phyloP scores from a whole-genome alignment of 2,329 filamentous ascomycete species.

The Polychaeton citri region DNA sequence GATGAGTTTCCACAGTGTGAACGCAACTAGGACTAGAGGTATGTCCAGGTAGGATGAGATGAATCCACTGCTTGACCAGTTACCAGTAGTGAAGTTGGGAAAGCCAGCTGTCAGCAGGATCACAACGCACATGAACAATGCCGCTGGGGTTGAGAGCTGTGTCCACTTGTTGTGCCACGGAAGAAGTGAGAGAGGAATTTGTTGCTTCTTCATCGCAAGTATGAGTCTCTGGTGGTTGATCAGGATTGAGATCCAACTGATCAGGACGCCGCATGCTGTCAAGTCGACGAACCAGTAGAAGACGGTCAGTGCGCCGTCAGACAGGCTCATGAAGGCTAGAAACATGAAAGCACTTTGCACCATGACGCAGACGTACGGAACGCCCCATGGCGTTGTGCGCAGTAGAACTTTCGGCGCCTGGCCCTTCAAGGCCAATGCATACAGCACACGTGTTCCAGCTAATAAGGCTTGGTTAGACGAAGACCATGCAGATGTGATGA shows the following conservation, averaged over 20 bases:
- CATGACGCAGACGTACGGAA: conserved; percentile 39
- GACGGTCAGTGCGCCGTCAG: conserved; percentile 6
- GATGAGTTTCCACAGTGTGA: conserved; percentile 50
- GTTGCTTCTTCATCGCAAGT: conserved; percentile 16
- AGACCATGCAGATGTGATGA: conserved; percentile 51
- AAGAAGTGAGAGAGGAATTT: conserved; percentile 19
- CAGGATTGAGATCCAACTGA: conserved; percentile 18
- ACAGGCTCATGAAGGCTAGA: background rate
- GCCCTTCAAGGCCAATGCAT: conserved; percentile 45
- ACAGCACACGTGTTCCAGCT: conserved; percentile 38
- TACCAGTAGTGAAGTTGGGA: conserved; percentile 41
- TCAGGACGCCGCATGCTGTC: conserved; percentile 21
- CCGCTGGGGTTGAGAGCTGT: conserved; percentile 47
- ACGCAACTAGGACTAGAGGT: conserved; percentile 33
- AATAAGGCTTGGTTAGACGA: conserved; percentile 44
- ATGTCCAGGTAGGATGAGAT: conserved; percentile 28
- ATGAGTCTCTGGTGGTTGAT: conserved; percentile 8
- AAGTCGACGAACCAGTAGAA: conserved; percentile 24
- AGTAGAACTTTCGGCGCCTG: conserved; percentile 46
- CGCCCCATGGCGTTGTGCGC: conserved; percentile 27
- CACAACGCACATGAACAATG: conserved; percentile 37
- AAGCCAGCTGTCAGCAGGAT: conserved; percentile 54
- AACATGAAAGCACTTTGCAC: conserved; percentile 1
- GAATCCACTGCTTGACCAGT: conserved; percentile 27
- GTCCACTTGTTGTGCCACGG: conserved; percentile 33